These are phyloP conservation scores for Cadophora sp. DNA, from an alignment of 2,329 filamentous ascomycete species.

Conservation along the genomic window DNA sequence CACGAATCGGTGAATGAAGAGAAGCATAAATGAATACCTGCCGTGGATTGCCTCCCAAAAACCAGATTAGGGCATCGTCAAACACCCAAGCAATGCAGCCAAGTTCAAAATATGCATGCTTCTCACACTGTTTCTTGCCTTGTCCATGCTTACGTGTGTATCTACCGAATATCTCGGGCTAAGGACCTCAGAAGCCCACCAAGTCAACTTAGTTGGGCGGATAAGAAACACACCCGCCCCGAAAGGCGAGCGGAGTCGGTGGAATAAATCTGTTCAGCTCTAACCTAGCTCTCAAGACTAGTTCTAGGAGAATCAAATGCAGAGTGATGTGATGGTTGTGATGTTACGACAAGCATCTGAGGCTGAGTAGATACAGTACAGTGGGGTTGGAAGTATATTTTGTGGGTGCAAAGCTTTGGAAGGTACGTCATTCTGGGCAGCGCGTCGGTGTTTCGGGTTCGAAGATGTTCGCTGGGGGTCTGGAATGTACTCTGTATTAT, in stretches of 20 bases:
- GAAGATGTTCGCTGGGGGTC: not conserved
- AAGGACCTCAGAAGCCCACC: too few relatives aligned
- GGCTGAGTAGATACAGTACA: not conserved
- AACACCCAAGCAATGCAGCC: not conserved
- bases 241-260: not conserved
- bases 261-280: not conserved
- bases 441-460: not conserved
- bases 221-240: not conserved
- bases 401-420: not conserved
- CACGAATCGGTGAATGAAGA: too few relatives aligned
- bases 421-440: slow-evolving; percentile 7
- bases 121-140: not conserved
- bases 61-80: not conserved
- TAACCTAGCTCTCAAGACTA: not conserved
- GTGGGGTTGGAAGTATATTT: not conserved
- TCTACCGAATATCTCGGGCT: not conserved
- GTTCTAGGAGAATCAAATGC: not conserved
- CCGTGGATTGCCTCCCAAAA: too few relatives aligned
- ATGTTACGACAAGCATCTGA: not conserved
- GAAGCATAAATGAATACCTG: too few relatives aligned
- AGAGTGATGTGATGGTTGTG: not conserved
- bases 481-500: too few relatives aligned
- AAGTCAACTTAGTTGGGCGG: not conserved
- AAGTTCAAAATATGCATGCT: not conserved
- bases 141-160: not conserved